Conservation (phyloP, 441 rosid genomes). For the Iberis amara region DNA sequence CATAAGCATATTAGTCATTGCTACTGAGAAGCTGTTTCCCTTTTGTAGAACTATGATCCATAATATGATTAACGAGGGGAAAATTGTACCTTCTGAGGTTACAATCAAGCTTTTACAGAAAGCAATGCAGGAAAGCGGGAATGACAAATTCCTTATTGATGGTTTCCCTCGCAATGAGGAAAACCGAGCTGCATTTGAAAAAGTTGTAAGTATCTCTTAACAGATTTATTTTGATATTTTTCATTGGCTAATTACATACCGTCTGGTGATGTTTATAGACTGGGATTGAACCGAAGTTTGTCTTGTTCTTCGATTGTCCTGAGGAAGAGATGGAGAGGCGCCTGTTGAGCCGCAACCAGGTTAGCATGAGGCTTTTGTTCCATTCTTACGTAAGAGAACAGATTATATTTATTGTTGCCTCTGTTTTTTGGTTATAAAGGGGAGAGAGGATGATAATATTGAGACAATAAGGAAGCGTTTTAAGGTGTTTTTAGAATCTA, state of each 20-base stretch:
- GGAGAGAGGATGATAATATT: conserved; percentile 52
- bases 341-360: conserved; percentile 45
- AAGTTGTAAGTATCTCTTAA: conserved; percentile 32
- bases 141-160: conserved; percentile 46
- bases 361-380: conserved; percentile 9
- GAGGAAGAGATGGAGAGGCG: conserved; percentile 47
- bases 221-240: not conserved
- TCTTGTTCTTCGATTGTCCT: conserved; percentile 51
- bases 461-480: conserved; percentile 48
- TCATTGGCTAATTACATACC: not conserved
- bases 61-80: conserved; percentile 47
- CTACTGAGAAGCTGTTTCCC: no score
- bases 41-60: conserved; percentile 42
- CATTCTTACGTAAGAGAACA: not conserved
- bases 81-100: conserved; percentile 53
- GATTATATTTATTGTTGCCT: conserved; percentile 6
- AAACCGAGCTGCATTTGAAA: conserved; percentile 45
- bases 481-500: conserved; percentile 42
- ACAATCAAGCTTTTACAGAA: conserved; percentile 46
- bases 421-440: conserved; percentile 27
- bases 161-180: conserved; percentile 59
- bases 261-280: conserved; percentile 29
- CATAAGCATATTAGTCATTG: no score
- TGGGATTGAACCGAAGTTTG: conserved; percentile 42
- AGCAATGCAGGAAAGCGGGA: conserved; percentile 42